These are phyloP conservation scores for Cenchrus fungigraminus DNA, from an alignment of 176 grass and related monocot genomes.

Conservation along the genomic window DNA sequence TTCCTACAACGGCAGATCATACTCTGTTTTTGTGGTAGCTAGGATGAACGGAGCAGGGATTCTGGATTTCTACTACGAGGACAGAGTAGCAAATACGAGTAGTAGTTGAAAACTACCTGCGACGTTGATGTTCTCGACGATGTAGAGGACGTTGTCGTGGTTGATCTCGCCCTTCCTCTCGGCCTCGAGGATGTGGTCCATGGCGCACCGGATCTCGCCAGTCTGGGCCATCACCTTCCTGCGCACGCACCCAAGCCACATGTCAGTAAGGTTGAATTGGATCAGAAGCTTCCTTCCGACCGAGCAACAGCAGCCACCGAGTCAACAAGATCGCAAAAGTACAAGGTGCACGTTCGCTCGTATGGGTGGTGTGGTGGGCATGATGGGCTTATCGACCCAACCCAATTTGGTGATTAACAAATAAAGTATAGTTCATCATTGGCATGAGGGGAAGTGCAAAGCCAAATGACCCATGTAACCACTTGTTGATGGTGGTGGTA, in stretches of 20 bases:
- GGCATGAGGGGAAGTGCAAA: background rate
- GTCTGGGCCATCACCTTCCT: slow-evolving; percentile 41
- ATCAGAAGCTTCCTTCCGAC: background rate
- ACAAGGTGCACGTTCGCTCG: slow-evolving; percentile 8
- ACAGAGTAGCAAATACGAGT: background rate
- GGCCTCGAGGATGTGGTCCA: slow-evolving; percentile 56
- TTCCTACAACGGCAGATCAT: background rate
- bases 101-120: slow-evolving; percentile 54
- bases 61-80: background rate
- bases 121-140: slow-evolving; percentile 97
- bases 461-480: background rate
- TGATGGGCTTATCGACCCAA: background rate
- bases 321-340: background rate
- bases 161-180: slow-evolving; percentile 90
- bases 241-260: background rate
- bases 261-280: background rate
- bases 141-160: slow-evolving; percentile 95
- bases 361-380: background rate
- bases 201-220: slow-evolving; percentile 52
- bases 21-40: background rate
- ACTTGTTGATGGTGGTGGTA: background rate
- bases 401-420: background rate
- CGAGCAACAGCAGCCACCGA: background rate
- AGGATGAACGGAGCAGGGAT: background rate
- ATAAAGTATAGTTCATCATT: background rate